phyloP scores from a whole-genome alignment of 2,329 filamentous ascomycete genomes.

The Trichoderma guizhouense region DNA sequence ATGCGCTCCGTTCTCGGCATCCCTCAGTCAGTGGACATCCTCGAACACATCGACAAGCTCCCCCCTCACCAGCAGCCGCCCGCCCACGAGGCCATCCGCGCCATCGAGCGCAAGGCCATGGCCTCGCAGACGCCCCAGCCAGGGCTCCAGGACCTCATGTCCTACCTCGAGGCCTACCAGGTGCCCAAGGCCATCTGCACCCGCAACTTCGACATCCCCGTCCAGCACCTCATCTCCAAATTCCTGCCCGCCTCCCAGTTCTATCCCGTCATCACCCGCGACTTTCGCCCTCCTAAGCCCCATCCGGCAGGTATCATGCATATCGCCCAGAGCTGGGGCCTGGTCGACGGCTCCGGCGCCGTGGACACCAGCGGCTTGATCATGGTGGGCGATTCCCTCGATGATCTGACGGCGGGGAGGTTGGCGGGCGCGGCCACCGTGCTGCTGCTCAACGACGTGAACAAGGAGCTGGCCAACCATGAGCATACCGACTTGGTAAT shows the following conservation, averaged over 20 bases:
- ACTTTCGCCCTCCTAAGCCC: conserved; percentile 80
- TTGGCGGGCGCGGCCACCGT: conserved; percentile 85
- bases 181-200: conserved; percentile 86
- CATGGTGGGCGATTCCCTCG: conserved; percentile 77
- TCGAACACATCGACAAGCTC: conserved; percentile 79
- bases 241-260: conserved; percentile 70
- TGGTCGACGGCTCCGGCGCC: conserved; percentile 36
- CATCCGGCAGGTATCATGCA: conserved; percentile 83
- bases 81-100: conserved; percentile 71
- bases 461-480: conserved; percentile 65
- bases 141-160: conserved; percentile 74
- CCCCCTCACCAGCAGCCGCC: conserved; percentile 55
- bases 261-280: conserved; percentile 76
- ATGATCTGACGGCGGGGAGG: conserved; percentile 88
- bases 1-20: conserved; percentile 80
- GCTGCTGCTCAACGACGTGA: conserved; percentile 81
- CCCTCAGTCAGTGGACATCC: conserved; percentile 71
- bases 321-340: conserved; percentile 74
- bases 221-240: conserved; percentile 68
- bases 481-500: conserved; percentile 76
- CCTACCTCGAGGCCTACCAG: conserved; percentile 66
- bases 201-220: conserved; percentile 83
- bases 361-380: conserved; percentile 49
- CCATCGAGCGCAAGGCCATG: conserved; percentile 82
- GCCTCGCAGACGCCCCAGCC: conserved; percentile 73